A percentile compares a stretch with the other conserved stretches of the same genome.
Conservation (phyloP, 2,329 filamentous ascomycete species). For the Penicillium sp. region DNA sequence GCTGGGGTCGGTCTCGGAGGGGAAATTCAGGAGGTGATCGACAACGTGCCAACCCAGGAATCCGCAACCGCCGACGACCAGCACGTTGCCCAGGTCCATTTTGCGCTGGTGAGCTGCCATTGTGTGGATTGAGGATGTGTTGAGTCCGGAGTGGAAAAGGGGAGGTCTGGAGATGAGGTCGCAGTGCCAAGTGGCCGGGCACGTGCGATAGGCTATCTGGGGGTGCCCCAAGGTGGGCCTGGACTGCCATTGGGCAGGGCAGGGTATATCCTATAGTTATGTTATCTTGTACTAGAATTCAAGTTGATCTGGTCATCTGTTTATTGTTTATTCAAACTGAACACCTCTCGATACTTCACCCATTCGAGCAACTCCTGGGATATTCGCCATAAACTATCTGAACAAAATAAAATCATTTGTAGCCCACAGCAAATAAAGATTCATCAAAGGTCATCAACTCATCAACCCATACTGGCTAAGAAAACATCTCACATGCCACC, state of each 20-base stretch:
- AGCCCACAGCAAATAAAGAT: not conserved
- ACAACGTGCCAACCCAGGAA: slow-evolving; percentile 85
- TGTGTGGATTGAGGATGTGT: slow-evolving; percentile 9
- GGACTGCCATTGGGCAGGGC: too few relatives aligned
- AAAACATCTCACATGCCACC: not conserved
- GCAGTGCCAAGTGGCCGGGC: not conserved
- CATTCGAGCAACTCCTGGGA: not conserved
- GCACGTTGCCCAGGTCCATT: slow-evolving; percentile 66
- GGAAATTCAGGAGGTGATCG: slow-evolving; percentile 69
- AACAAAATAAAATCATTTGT: not conserved
- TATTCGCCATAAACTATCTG: not conserved
- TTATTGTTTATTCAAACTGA: too few relatives aligned
- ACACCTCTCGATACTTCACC: too few relatives aligned
- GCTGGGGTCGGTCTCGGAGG: slow-evolving; percentile 48
- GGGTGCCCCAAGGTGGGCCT: not conserved
- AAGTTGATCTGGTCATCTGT: too few relatives aligned
- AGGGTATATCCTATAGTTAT: too few relatives aligned
- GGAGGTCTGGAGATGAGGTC: too few relatives aligned
- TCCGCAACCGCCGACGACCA: slow-evolving; percentile 82
- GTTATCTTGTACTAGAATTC: too few relatives aligned
- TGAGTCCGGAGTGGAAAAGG: too few relatives aligned
- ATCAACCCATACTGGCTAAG: not conserved
- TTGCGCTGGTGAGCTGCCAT: slow-evolving; percentile 38
- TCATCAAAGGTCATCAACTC: not conserved
- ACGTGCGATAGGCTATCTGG: not conserved